Evolutionary conservation across 1,139 yeast genomes (phyloP), one percentile per base, ranked within the genome.

Genomic region (Kodamaea arcana): DNA sequence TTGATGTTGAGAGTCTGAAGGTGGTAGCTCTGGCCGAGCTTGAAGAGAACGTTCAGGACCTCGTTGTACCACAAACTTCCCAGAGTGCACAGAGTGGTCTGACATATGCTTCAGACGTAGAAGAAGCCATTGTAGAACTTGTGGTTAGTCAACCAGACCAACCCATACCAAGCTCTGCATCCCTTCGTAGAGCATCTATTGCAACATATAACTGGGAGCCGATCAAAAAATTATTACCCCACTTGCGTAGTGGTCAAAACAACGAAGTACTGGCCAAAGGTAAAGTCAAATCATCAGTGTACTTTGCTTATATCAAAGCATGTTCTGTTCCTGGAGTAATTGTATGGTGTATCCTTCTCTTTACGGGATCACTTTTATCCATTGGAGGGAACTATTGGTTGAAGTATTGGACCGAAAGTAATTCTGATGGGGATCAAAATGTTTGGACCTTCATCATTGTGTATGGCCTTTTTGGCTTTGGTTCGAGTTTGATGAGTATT

Each of bases 381-480:
- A 50, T 58, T 11, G 47, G 47, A 2, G 75, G 75, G 30, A 74
- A 69, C 43, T 76, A 74, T 47, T 77, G 82, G 81, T 59, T 78
- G 41, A 78, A 78, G 49, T 60, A 66, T 35, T 78, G 83, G 83
- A 71, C 83, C 1, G 83, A 78, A 45, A 42, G 48, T 24, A 68
- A 66, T 41, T 62, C 65, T 22, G 31, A 41, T 14, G 33, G 39
- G 15, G 56, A 56, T 3, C 28, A 50, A 8, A 67, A 65, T 31
- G 57, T 53, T 4, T 42, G 54, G 43, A 43, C 35, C 15, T 57
- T 51, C 34, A 49, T 58, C 25, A 38, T 42, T 3, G 46, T 55
- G 2, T 58, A 51, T 31, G 78, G 78, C 1, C 34, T 63, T 4
- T 36, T 57, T 16, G 63, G 64, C 0, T 37, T 56, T 15, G 40